Conservation (phyloP, 169 alveolate genomes). For the Theileria luwenshuni region DNA sequence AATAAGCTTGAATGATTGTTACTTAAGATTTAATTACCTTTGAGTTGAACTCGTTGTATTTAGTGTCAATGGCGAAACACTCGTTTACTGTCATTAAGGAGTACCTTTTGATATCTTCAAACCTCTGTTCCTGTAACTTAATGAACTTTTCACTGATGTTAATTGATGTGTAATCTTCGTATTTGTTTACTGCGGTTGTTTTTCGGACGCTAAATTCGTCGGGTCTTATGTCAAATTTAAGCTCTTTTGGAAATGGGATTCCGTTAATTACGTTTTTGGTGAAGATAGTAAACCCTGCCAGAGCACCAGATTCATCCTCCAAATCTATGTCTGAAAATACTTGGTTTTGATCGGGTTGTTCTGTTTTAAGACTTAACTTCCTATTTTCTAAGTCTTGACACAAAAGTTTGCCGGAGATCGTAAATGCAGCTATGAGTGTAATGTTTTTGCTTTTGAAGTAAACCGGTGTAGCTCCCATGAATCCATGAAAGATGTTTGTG, state of each 20-base stretch:
- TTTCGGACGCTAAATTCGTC: not conserved
- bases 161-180: not conserved
- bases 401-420: slow-evolving; percentile 41
- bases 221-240: slow-evolving; percentile 9
- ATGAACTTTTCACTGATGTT: not conserved
- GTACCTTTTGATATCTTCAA: not conserved
- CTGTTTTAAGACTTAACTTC: slow-evolving; percentile 6
- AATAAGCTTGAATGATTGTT: not conserved
- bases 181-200: not conserved
- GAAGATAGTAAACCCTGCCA: not conserved
- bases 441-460: not conserved
- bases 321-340: slow-evolving; percentile 8
- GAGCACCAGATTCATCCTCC: not conserved
- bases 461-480: slow-evolving; percentile 37
- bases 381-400: slow-evolving; percentile 16
- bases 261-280: not conserved
- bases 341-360: not conserved
- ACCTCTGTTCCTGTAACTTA: slow-evolving; percentile 10
- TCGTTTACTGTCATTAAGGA: not conserved
- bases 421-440: not conserved
- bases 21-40: slow-evolving; percentile 15
- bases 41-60: slow-evolving; percentile 4
- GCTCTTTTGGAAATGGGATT: not conserved
- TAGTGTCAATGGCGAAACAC: not conserved
- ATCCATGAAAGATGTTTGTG: slow-evolving; percentile 51